Percentiles rank a stretch among this genome's conserved stretches.
These are phyloP conservation scores for Eragrostis tef DNA, from an alignment of 202 grass and related monocot genomes.

Conservation along the genomic window DNA sequence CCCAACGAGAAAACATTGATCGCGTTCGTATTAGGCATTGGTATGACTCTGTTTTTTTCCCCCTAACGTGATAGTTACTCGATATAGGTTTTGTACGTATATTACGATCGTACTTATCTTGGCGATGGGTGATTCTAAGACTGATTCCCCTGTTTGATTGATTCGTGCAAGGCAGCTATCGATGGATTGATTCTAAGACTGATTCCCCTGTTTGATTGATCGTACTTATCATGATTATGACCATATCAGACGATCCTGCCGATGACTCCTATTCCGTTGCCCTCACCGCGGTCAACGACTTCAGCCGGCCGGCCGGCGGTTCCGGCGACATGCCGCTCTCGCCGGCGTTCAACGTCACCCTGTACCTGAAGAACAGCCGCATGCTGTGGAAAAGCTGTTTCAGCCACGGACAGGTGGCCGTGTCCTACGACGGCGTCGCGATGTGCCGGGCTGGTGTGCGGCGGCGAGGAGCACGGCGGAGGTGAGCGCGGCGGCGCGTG, in stretches of 20 bases:
- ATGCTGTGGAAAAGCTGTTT: not conserved
- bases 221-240: not conserved
- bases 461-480: not conserved
- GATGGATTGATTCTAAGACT: too few species aligned
- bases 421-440: slow-evolving; percentile 32
- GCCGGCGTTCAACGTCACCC: slow-evolving; percentile 28
- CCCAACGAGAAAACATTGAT: too few species aligned
- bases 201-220: not conserved
- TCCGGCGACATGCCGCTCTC: not conserved
- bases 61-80: too few species aligned
- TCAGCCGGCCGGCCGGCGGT: not conserved
- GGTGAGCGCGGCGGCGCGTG: not conserved
- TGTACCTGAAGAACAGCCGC: not conserved
- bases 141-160: too few species aligned
- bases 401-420: slow-evolving; percentile 25
- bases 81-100: too few species aligned
- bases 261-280: slow-evolving; percentile 1
- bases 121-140: too few species aligned
- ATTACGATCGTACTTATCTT: too few species aligned
- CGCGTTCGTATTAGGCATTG: too few species aligned
- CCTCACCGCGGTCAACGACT: not conserved
- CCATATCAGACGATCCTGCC: not conserved
- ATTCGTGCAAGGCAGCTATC: too few species aligned
- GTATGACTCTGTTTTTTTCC: too few species aligned
- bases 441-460: slow-evolving; percentile 22